Evolutionary conservation across 179 eudicot genomes (phyloP).

Genomic region (Drosera spatulata): DNA sequence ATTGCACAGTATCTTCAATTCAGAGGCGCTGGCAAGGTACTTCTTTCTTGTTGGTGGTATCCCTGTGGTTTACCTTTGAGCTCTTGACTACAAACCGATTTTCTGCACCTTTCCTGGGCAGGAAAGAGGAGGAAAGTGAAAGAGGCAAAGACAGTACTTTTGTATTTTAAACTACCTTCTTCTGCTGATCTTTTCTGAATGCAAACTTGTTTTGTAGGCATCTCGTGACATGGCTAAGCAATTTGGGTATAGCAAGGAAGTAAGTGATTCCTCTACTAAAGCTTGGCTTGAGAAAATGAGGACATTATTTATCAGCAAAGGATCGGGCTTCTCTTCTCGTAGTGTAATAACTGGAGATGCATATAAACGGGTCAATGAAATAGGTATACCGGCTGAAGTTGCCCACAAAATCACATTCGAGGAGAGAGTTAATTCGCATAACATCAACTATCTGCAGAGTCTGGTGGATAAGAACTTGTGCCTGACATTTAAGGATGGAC

Average conservation of each 20-base stretch:
- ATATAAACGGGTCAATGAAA: conserved; percentile 69
- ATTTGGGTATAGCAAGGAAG: conserved; percentile 53
- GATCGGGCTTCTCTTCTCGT: conserved; percentile 93
- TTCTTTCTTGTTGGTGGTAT: not conserved
- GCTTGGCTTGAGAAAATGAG: conserved; percentile 98
- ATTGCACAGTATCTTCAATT: conserved; percentile 70
- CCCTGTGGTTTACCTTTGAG: not conserved
- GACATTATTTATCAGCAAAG: conserved; percentile 86
- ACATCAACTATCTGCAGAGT: conserved; percentile 57
- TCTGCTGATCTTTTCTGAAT: not conserved
- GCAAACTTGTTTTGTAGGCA: conserved; percentile 32
- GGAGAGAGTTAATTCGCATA: conserved; percentile 75
- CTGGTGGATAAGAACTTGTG: conserved; percentile 84
- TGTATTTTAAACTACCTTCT: conserved; percentile 1
- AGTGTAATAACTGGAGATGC: conserved; percentile 95
- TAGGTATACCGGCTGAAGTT: conserved; percentile 85
- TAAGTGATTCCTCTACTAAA: conserved; percentile 55
- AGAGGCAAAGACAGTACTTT: not conserved
- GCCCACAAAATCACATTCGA: conserved; percentile 91
- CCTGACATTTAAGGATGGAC: conserved; percentile 69
- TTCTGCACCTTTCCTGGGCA: too few species aligned
- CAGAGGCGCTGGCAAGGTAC: conserved; percentile 88
- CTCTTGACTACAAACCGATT: not conserved
- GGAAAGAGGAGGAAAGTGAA: too few species aligned
- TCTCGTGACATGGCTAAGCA: conserved; percentile 62